Base-by-base conservation (phyloP, 495 filamentous ascomycete genomes). In the Talaromyces stipitatus region DNA sequence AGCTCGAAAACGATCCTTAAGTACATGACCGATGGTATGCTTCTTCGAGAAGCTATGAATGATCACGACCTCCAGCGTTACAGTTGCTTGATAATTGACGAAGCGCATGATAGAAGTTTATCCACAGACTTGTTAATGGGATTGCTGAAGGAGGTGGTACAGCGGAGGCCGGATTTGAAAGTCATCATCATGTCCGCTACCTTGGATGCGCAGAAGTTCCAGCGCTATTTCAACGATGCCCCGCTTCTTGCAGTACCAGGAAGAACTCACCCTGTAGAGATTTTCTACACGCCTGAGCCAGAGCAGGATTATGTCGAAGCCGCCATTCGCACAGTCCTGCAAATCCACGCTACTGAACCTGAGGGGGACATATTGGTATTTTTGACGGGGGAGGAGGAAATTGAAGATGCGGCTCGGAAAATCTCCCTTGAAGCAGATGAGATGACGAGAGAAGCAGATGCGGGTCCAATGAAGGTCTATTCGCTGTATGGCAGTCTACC, bases 21-120 rank as follows among this genome's bases (percentile, higher is more conserved):
- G 76, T 99, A 99, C 76, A 97, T 99, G 95, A 99, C 95, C 27
- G 95, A 99, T 69, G 95, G 95, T 84, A 97, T 97, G 94, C 83
- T 99, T 62, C 76, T 97, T 66, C 80, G 95, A 61, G 95, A 99
- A 76, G 91, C 95, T 29, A 99, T 99, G 95, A 85, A 95, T 73
- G 95, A 99, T 70, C 86, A 91, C 72, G 79, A 92, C 61, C 79
- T 99, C 62, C 82, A 82, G 18, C 86, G 92, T 10, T 99, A 99
- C 75, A 92, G 91, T 78, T 94, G 89, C 60, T 97, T 99, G 66
- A 99, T 99, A 67, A 85, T 99, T 58, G 95, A 99, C 70, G 92
- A 97, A 72, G 92, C 92, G 50, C 92, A 97, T 82, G 92, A 97
- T 74, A 83, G 92, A 66, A 97, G 92, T 0, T 82, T 97, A 57